phyloP scores from a whole-genome alignment of 768 basidiomycete species.

The Agrocybe praecox region DNA sequence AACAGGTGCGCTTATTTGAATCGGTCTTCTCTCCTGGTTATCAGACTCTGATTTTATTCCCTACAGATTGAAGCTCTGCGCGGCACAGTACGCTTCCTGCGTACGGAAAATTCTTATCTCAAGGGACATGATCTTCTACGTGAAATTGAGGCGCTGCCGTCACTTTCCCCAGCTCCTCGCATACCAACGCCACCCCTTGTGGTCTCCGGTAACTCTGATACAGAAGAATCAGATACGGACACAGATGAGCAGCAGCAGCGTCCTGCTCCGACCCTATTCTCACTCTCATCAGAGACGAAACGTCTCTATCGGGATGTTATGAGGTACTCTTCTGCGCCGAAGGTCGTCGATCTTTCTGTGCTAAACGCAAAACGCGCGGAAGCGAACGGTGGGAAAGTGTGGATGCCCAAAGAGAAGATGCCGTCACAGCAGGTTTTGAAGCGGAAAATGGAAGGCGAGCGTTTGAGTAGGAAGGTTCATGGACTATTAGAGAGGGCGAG shows the following conservation, averaged over 20 bases:
- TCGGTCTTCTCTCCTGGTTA: background rate
- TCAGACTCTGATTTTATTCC: constrained; percentile 25
- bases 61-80: constrained; percentile 81
- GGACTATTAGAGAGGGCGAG: constrained; percentile 71
- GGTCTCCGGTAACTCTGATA: constrained; percentile 67
- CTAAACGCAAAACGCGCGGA: constrained; percentile 55
- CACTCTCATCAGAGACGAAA: constrained; percentile 82
- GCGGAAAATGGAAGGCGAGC: constrained; percentile 75
- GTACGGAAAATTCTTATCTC: constrained; percentile 91
- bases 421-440: constrained; percentile 84
- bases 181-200: constrained; percentile 68
- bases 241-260: background rate
- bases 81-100: constrained; percentile 89
- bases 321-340: constrained; percentile 77
- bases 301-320: constrained; percentile 89
- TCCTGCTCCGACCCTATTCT: constrained; percentile 58
- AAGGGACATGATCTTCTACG: constrained; percentile 89
- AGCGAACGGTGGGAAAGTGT: constrained; percentile 54
- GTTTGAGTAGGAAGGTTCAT: constrained; percentile 66
- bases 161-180: constrained; percentile 51
- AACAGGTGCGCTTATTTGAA: constrained; percentile 60
- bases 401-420: constrained; percentile 80
- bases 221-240: constrained; percentile 59
- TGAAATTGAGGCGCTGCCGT: constrained; percentile 76
- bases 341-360: constrained; percentile 82